These are phyloP conservation scores for Blepharisma japonicum DNA, from an alignment of 73 alveolate genomes.

Conservation along the genomic window DNA sequence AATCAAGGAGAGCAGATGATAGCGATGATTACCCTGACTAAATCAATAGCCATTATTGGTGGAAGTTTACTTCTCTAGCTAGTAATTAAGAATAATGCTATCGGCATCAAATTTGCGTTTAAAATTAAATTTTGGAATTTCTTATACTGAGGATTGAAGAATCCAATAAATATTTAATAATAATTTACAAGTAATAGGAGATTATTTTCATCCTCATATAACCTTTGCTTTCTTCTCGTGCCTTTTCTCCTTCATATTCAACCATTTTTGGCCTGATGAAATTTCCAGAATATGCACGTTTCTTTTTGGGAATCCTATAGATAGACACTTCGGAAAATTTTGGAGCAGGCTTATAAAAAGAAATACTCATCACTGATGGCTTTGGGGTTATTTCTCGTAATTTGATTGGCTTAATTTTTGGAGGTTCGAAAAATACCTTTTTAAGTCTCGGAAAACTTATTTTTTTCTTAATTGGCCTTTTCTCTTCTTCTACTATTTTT, in stretches of 20 bases:
- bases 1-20: background rate
- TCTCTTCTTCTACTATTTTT: background rate
- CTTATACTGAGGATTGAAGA: no score
- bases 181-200: no score
- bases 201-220: slow-evolving; percentile 19
- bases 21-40: background rate
- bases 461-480: background rate
- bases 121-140: no score
- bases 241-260: background rate
- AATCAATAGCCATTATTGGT: background rate
- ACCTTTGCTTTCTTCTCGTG: slow-evolving; percentile 3
- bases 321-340: no score
- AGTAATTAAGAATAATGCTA: no score
- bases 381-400: no score
- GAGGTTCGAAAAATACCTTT: background rate
- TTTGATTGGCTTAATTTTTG: no score
- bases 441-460: background rate
- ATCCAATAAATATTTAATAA: no score
- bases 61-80: background rate
- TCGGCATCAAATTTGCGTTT: no score
- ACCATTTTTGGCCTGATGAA: background rate
- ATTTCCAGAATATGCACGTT: background rate
- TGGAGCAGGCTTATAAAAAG: no score
- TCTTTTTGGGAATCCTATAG: background rate
- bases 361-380: no score